Evolutionary conservation across 2,329 filamentous ascomycete genomes (phyloP).

Genomic region (Mycogone perniciosa): DNA sequence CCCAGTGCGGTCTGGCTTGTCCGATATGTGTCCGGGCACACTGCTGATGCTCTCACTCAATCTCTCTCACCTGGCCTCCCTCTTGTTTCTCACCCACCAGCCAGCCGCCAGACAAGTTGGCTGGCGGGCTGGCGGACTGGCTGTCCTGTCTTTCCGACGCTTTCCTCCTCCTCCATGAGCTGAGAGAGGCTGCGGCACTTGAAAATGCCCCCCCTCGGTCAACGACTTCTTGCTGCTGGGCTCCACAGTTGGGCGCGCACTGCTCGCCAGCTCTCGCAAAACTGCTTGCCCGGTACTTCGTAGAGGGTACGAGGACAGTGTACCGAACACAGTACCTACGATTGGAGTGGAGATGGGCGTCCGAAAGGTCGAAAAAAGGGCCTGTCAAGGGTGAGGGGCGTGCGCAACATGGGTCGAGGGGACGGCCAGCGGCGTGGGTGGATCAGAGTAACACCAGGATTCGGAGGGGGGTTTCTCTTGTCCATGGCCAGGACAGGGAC

Average conservation of each 20-base stretch:
- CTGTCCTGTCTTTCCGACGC: no score
- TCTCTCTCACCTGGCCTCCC: no score
- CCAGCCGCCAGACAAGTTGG: no score
- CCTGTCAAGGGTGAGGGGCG: conserved; percentile 11
- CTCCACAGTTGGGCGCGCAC: conserved; percentile 22
- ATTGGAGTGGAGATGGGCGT: conserved; percentile 19
- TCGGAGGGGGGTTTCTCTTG: conserved; percentile 4
- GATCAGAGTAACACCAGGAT: conserved; percentile 30
- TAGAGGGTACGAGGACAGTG: conserved; percentile 4
- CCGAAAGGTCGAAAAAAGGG: conserved; percentile 17
- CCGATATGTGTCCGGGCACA: background rate
- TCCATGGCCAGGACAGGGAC: conserved; percentile 9
- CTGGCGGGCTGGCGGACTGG: no score
- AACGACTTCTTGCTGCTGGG: conserved; percentile 7
- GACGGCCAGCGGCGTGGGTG: conserved; percentile 21
- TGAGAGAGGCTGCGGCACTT: conserved; percentile 8
- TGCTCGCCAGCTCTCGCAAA: conserved; percentile 21
- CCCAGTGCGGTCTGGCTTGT: background rate
- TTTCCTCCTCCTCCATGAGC: no score
- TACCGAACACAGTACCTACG: conserved; percentile 18
- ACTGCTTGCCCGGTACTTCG: conserved; percentile 7
- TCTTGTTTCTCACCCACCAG: no score
- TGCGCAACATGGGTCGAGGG: conserved; percentile 13
- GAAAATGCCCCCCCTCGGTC: conserved; percentile 8
- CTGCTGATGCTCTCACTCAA: background rate